Percentiles rank a stretch among this genome's conserved stretches.
Evolutionary conservation across 768 basidiomycete species (phyloP).

Genomic region (Clitopilus passeckerianus): DNA sequence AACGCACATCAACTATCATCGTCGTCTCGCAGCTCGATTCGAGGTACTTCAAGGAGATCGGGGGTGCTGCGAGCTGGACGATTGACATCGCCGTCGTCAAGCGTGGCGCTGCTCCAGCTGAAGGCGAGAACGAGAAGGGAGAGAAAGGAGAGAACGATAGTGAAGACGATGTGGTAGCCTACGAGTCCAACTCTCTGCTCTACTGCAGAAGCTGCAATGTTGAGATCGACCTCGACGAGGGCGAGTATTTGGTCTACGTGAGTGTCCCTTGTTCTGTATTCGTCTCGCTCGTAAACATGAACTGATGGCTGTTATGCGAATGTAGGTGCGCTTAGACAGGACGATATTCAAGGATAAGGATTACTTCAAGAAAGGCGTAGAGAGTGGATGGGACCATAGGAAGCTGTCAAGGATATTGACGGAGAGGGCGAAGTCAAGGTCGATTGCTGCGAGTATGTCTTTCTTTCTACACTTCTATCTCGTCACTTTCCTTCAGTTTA

Average conservation of each 20-base stretch:
- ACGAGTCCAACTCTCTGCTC: constrained; percentile 29
- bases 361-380: constrained; percentile 19
- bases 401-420: constrained; percentile 36
- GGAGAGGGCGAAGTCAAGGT: constrained; percentile 39
- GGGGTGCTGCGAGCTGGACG: constrained; percentile 37
- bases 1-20: constrained; percentile 36
- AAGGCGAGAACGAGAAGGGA: too few species aligned
- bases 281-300: background rate
- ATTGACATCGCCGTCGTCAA: constrained; percentile 49
- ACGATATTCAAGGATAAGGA: constrained; percentile 14
- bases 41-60: constrained; percentile 44
- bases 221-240: constrained; percentile 35
- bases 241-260: constrained; percentile 42
- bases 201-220: constrained; percentile 36
- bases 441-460: constrained; percentile 40
- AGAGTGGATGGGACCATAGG: constrained; percentile 29
- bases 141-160: too few species aligned
- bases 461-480: too few species aligned
- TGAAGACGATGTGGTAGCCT: constrained; percentile 29
- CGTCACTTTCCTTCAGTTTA: too few species aligned
- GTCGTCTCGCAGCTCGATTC: constrained; percentile 48
- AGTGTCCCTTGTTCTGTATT: constrained; percentile 4
- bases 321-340: constrained; percentile 28
- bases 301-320: background rate
- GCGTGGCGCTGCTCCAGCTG: constrained; percentile 20